Evolutionary conservation across 768 basidiomycete species (phyloP).

Genomic region (Termitomyces sp.): DNA sequence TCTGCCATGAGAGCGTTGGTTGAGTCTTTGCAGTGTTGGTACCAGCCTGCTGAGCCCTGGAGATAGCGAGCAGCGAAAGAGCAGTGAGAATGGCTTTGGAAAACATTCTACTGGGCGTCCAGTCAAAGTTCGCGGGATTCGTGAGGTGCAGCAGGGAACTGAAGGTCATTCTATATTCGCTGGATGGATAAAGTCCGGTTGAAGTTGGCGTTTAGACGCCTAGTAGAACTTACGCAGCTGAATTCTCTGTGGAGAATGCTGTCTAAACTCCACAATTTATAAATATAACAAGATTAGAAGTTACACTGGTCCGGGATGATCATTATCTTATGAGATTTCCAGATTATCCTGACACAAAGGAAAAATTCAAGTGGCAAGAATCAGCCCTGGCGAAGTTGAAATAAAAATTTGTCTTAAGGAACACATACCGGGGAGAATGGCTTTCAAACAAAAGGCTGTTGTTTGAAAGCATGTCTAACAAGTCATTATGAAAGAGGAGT

Average conservation of each 20-base stretch:
- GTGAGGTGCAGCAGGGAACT: not conserved
- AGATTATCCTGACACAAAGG: not conserved
- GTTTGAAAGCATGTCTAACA: too few species aligned
- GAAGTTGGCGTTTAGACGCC: not conserved
- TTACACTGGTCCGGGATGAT: not conserved
- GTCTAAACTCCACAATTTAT: not conserved
- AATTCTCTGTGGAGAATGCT: not conserved
- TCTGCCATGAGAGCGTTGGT: conserved; percentile 37
- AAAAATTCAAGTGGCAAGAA: not conserved
- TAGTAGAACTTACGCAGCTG: not conserved
- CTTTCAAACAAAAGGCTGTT: not conserved
- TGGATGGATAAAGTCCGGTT: conserved; percentile 3
- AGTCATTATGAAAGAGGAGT: not conserved
- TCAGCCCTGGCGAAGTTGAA: not conserved
- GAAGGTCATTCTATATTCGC: not conserved
- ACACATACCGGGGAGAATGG: not conserved
- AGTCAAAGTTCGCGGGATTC: not conserved
- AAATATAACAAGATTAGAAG: not conserved
- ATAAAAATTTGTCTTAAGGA: not conserved
- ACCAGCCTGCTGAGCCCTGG: conserved; percentile 40
- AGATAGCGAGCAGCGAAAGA: conserved; percentile 25
- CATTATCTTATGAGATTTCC: not conserved
- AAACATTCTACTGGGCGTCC: not conserved
- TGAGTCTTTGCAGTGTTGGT: conserved; percentile 38
- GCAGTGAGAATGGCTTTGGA: conserved; percentile 16